Evolutionary conservation across 768 basidiomycete genomes (phyloP), one percentile per base, ranked within the genome.

Genomic region (Lanmaoa rubissima): DNA sequence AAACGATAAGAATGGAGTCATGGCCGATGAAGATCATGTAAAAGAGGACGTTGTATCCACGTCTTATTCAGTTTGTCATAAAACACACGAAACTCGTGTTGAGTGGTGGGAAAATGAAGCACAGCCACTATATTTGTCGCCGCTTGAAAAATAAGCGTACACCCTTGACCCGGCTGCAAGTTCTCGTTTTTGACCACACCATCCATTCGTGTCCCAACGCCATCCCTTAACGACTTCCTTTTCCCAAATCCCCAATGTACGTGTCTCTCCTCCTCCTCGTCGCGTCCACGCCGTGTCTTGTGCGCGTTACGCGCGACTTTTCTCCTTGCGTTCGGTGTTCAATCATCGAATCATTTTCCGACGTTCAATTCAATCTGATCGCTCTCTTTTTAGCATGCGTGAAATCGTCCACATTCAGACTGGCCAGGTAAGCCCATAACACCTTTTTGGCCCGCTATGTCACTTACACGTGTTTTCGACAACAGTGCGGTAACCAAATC

Each of bases 351-450:
- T 62, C 49, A 32, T 50, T 51, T 47, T 58, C 46, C 50, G 34
- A 17, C 52, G 58, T 66, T 45, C 53, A 52, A 40, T 48, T 58
- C 53, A 54, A 57, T 51, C 72, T 70, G 65, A 61, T 70, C 69
- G 51, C 58, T 51, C 41, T 58, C 61, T 66, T 70, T 68, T 43
- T 66, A 93, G 91, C 82, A 94, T 93, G 92, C 92, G 95, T 82
- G 95, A 98, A 87, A 98, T 98, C 78, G 95, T 98, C 74, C 96
- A 98, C 79, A 87, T 98, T 71, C 96, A 98, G 77, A 98, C 96
- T 62, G 96, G 96, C 79, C 96, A 97, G 86, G 93, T 93, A 69
- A 66, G 79, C 72, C 50, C 48, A 36, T 43, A 36, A 32, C 35
- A 47, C 59, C 53, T 36, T 35, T 14, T 26, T 39, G 34, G 39